These are phyloP conservation scores for Fusarium globosum DNA, from an alignment of 2,329 filamentous ascomycete genomes.

Conservation along the genomic window DNA sequence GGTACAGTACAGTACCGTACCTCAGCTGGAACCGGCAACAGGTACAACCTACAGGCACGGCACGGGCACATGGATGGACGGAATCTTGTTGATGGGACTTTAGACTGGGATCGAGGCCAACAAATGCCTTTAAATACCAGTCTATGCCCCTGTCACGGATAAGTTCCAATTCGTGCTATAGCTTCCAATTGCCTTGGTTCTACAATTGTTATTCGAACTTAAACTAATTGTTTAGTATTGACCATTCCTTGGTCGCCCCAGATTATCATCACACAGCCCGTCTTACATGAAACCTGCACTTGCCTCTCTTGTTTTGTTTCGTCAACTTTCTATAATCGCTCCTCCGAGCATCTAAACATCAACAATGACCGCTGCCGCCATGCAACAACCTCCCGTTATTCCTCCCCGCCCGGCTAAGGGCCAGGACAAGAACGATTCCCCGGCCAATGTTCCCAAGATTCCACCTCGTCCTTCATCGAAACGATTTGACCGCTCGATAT, in stretches of 20 bases:
- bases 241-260: constrained; percentile 35
- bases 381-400: constrained; percentile 63
- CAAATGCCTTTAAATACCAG: constrained; percentile 34
- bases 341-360: constrained; percentile 30
- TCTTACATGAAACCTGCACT: constrained; percentile 28
- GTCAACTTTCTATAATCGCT: constrained; percentile 22
- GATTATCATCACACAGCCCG: constrained; percentile 23
- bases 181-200: constrained; percentile 23
- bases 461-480: constrained; percentile 81
- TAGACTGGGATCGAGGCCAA: constrained; percentile 12
- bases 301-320: constrained; percentile 26
- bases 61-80: constrained; percentile 18
- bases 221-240: constrained; percentile 43
- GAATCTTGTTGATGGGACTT: constrained; percentile 15
- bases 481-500: constrained; percentile 79
- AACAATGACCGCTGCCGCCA: constrained; percentile 62
- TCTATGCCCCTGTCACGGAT: constrained; percentile 19
- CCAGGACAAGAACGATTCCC: constrained; percentile 58
- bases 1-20: background rate
- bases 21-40: constrained; percentile 3
- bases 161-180: constrained; percentile 9
- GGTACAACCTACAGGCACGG: constrained; percentile 12
- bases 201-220: constrained; percentile 31
- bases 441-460: constrained; percentile 67
- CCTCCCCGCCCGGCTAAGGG: constrained; percentile 67